Conservation (phyloP, 2,329 filamentous ascomycete species). For the Alternaria sp. region DNA sequence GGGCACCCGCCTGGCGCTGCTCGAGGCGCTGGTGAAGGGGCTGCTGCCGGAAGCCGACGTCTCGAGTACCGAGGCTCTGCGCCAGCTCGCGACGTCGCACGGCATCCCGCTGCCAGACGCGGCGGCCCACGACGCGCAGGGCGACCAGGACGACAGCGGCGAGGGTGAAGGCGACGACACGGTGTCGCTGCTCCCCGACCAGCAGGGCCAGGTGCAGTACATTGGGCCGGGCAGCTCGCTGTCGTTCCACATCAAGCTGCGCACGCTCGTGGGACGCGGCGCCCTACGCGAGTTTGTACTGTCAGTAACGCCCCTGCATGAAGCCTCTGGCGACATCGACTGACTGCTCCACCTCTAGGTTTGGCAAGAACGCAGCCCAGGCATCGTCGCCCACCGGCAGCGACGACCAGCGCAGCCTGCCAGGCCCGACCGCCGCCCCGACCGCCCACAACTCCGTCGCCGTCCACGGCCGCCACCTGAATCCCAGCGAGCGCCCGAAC, state of each 20-base stretch:
- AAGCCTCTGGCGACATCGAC: not conserved
- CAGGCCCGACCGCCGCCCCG: slow-evolving; percentile 29
- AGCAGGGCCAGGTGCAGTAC: slow-evolving; percentile 54
- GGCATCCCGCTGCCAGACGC: slow-evolving; percentile 49
- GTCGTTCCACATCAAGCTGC: slow-evolving; percentile 51
- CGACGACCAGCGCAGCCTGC: slow-evolving; percentile 15
- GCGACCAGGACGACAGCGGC: slow-evolving; percentile 24
- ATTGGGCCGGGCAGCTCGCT: slow-evolving; percentile 54
- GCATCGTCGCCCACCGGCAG: slow-evolving; percentile 24
- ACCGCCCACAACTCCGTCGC: not conserved
- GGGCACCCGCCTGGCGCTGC: slow-evolving; percentile 49
- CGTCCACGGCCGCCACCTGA: slow-evolving; percentile 22
- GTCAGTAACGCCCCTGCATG: not conserved
- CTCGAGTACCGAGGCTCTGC: slow-evolving; percentile 52
- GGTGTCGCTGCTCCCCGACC: slow-evolving; percentile 49
- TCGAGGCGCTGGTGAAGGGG: slow-evolving; percentile 55
- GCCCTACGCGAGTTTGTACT: slow-evolving; percentile 47
- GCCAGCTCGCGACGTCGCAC: slow-evolving; percentile 46
- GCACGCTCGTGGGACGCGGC: slow-evolving; percentile 45
- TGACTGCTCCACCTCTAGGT: slow-evolving; percentile 13
- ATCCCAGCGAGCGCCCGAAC: slow-evolving; percentile 21
- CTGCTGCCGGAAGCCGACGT: slow-evolving; percentile 53
- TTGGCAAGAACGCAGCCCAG: slow-evolving; percentile 51
- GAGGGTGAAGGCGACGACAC: slow-evolving; percentile 44
- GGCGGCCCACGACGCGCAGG: slow-evolving; percentile 18